phyloP scores from a whole-genome alignment of 345 rosid genomes.

The Dovyalis caffra region DNA sequence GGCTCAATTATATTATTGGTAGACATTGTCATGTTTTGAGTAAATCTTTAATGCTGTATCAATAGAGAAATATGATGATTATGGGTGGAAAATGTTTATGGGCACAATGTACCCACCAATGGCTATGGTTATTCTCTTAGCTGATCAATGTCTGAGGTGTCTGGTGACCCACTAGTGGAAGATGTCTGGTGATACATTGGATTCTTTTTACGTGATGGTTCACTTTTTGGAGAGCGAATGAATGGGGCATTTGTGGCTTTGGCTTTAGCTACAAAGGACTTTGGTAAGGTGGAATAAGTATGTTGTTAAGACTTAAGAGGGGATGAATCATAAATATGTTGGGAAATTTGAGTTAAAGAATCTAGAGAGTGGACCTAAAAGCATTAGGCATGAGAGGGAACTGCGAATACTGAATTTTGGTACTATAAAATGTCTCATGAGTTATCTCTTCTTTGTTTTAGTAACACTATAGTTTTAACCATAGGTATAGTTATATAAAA shows the following conservation, averaged over 20 bases:
- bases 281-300: neutral
- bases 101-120: neutral
- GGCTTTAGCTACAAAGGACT: neutral
- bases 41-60: neutral
- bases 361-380: no score
- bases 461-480: no score
- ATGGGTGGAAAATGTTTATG: neutral
- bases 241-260: neutral
- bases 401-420: no score
- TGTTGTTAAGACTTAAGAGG: no score
- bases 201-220: neutral
- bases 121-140: neutral
- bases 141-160: neutral
- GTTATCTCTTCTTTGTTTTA: no score
- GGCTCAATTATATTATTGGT: neutral
- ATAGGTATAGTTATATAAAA: no score
- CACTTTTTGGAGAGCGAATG: neutral
- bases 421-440: no score
- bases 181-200: slow-evolving; percentile 11
- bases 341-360: no score
- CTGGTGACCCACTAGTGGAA: slow-evolving; percentile 7
- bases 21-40: neutral
- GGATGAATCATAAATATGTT: no score
- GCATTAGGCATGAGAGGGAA: no score
- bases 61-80: neutral